Percentiles rank a stretch among this genome's conserved stretches.
These are phyloP conservation scores for Verticillium albo-atrum DNA, from an alignment of 2,329 filamentous ascomycete species.

Conservation along the genomic window DNA sequence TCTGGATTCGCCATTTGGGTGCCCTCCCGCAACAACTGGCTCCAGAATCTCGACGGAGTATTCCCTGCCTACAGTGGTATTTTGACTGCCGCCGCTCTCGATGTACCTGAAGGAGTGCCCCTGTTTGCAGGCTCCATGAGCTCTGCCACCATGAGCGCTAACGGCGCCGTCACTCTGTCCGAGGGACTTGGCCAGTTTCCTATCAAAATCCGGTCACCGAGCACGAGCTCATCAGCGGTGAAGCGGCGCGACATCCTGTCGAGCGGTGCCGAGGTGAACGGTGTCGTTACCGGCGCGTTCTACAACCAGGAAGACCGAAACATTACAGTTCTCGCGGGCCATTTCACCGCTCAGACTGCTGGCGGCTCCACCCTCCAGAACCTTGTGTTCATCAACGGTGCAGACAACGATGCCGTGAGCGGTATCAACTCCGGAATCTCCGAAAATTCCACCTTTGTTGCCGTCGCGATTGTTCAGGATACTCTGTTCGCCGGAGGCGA, in stretches of 20 bases:
- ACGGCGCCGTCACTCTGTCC: constrained; percentile 66
- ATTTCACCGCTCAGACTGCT: constrained; percentile 68
- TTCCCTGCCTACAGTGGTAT: constrained; percentile 66
- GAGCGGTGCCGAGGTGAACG: constrained; percentile 43
- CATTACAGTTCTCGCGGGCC: constrained; percentile 82
- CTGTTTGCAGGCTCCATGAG: constrained; percentile 81
- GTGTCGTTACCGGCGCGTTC: constrained; percentile 75
- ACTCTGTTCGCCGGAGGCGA: constrained; percentile 79
- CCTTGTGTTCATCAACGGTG: constrained; percentile 74
- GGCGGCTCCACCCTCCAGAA: constrained; percentile 74
- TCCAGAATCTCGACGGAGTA: constrained; percentile 68
- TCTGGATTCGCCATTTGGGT: constrained; percentile 90
- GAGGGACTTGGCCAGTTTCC: constrained; percentile 51
- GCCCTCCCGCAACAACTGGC: constrained; percentile 78
- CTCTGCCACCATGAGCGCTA: constrained; percentile 68
- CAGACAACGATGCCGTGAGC: constrained; percentile 59
- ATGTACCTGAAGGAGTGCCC: constrained; percentile 56
- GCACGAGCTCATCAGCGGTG: constrained; percentile 28
- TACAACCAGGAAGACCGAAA: constrained; percentile 68
- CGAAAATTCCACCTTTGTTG: constrained; percentile 67
- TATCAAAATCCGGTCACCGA: constrained; percentile 45
- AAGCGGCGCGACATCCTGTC: constrained; percentile 42
- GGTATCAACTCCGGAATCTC: constrained; percentile 67
- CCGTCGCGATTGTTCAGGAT: constrained; percentile 63
- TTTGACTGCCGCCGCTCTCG: constrained; percentile 64